phyloP scores from a whole-genome alignment of 176 grass and related monocot species.

The Lolium rigidum region DNA sequence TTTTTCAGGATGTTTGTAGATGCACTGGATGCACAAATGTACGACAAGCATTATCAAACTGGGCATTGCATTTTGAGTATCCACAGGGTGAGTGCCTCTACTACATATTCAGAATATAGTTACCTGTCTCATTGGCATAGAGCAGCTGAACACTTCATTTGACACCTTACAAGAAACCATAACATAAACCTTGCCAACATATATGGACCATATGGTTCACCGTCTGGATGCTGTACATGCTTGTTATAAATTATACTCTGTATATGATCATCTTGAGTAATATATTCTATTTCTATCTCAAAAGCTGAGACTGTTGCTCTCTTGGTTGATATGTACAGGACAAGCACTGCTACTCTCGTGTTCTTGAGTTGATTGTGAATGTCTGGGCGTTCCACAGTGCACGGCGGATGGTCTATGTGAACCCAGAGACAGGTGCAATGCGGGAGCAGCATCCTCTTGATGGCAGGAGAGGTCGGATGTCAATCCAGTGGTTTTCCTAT shows the following conservation, averaged over 20 bases:
- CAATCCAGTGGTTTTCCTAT: constrained; percentile 75
- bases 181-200: background rate
- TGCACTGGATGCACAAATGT: constrained; percentile 87
- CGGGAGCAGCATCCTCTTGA: constrained; percentile 78
- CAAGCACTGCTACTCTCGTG: constrained; percentile 81
- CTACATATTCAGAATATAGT: constrained; percentile 28
- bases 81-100: constrained; percentile 57
- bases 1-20: constrained; percentile 92
- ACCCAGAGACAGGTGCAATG: constrained; percentile 87
- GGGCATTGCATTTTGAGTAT: constrained; percentile 77
- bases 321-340: constrained; percentile 66
- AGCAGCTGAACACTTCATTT: background rate
- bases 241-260: constrained; percentile 1
- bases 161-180: background rate
- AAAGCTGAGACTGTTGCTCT: constrained; percentile 16
- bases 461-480: constrained; percentile 75
- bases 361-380: constrained; percentile 89
- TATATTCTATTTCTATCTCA: background rate
- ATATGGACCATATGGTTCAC: background rate
- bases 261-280: no score
- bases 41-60: constrained; percentile 75
- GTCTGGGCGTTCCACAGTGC: constrained; percentile 95
- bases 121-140: background rate
- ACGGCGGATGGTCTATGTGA: constrained; percentile 80
- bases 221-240: background rate